Base-by-base conservation (phyloP, 495 filamentous ascomycete species). In the Penicillium macrosclerotiorum region DNA sequence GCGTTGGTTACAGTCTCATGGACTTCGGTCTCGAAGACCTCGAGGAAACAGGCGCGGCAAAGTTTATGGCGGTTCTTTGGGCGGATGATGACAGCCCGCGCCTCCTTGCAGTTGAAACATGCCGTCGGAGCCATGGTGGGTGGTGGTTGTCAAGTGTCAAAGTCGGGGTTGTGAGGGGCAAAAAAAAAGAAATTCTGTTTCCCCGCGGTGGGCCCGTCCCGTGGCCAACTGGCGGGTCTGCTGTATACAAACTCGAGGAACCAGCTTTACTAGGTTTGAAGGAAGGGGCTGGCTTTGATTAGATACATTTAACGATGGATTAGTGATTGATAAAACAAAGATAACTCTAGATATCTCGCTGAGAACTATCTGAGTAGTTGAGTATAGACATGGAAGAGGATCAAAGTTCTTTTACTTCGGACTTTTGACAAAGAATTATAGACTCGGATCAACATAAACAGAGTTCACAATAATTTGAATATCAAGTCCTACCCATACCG, bases 51-150 rank as follows among this genome's bases (percentile, higher is more conserved):
- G 3, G 68, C 51, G 53, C 86, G 89, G 76, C 93, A 98, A 35
- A 97, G 83, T 57, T 94, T 94, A 46, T 90, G 79, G 53, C 90
- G 77, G 67, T 96, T 94, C 62, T 96, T 96, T 5, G 93, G 92
- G 13, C 93, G 84, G 45, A 95, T 86, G 49, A 98, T 94, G 19
- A 95, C 73, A 5, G 93, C 92, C 45, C 92, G 78, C 45, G 83
- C 71, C 18, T 75, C 74, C 41, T 85, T 78, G 72, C 93, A 98
- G 52, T 83, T 70, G 35, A 78, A 80, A 64, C 93, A 98, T 9
- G 76, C 73, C 11, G 68, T 68, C 25, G 77, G 78, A n/a, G 78
- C 55, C 82, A 84, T 84, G 51, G 30, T 64, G 36, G 0, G 32
- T 48, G 36, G 33, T 49, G 43, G 17, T 14, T 42, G 44, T 52